Evolutionary conservation across 2,329 filamentous ascomycete genomes (phyloP).

Genomic region (Scytalidium lignicola): DNA sequence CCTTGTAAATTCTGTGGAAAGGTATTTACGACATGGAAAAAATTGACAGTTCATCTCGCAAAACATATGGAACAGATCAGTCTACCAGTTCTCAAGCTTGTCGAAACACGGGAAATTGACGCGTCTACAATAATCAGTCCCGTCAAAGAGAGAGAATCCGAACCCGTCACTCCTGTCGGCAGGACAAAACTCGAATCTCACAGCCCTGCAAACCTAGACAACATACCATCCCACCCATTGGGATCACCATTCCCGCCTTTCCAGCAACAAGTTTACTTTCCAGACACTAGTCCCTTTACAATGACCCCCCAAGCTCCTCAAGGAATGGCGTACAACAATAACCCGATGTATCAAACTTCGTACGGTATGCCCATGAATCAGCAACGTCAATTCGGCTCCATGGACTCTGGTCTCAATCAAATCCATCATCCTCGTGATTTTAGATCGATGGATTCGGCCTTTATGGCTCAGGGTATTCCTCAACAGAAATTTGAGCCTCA

Average conservation of each 20-base stretch:
- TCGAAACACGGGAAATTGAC: constrained; percentile 46
- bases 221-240: constrained; percentile 13
- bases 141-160: constrained; percentile 39
- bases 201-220: constrained; percentile 21
- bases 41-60: constrained; percentile 85
- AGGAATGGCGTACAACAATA: constrained; percentile 12
- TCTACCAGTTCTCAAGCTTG: constrained; percentile 67
- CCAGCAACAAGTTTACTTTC: constrained; percentile 11
- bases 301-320: constrained; percentile 14
- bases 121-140: constrained; percentile 64
- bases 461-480: constrained; percentile 15
- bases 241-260: constrained; percentile 15
- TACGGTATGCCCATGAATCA: constrained; percentile 16
- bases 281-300: constrained; percentile 13
- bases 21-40: constrained; percentile 81
- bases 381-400: constrained; percentile 11
- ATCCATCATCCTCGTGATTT: constrained; percentile 15
- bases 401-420: constrained; percentile 8
- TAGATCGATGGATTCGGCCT: constrained; percentile 12
- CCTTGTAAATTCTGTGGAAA: constrained; percentile 85
- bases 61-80: constrained; percentile 94
- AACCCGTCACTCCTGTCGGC: constrained; percentile 21
- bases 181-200: constrained; percentile 19
- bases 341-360: constrained; percentile 13
- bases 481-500: no score